Evolutionary conservation across 768 basidiomycete species (phyloP).

Genomic region (Podaxis sp.): DNA sequence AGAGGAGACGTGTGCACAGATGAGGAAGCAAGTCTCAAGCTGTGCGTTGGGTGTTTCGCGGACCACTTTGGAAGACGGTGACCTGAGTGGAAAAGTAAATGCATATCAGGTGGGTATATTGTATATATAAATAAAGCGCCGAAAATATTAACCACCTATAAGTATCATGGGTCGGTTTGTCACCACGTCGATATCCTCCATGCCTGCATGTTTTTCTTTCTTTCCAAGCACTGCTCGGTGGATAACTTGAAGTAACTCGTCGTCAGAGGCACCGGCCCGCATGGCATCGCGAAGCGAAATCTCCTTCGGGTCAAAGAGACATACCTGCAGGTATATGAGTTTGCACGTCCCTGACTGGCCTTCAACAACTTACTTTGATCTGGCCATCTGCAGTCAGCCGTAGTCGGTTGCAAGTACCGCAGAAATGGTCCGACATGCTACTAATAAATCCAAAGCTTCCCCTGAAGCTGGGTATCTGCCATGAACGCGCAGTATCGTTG

Average conservation of each 20-base stretch:
- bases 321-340: conserved; percentile 55
- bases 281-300: conserved; percentile 78
- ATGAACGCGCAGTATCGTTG: conserved; percentile 82
- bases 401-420: conserved; percentile 79
- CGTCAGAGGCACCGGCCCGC: conserved; percentile 63
- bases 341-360: neutral
- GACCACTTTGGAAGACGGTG: neutral
- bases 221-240: conserved; percentile 67
- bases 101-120: conserved; percentile 19
- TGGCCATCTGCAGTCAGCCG: conserved; percentile 89
- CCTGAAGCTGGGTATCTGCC: conserved; percentile 66
- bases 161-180: conserved; percentile 89
- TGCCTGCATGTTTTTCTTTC: conserved; percentile 81
- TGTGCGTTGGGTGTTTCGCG: neutral
- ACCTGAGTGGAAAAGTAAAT: conserved; percentile 3
- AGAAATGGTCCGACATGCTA: conserved; percentile 94
- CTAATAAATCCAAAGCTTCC: conserved; percentile 87
- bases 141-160: conserved; percentile 80
- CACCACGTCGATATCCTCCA: conserved; percentile 76
- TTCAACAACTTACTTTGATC: conserved; percentile 60
- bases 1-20: neutral
- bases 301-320: conserved; percentile 83
- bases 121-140: conserved; percentile 26
- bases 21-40: neutral
- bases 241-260: conserved; percentile 59